Evolutionary conservation across 2,329 filamentous ascomycete genomes (phyloP), one percentile per base, ranked within the genome.

Genomic region (Colletotrichum endophyticum): DNA sequence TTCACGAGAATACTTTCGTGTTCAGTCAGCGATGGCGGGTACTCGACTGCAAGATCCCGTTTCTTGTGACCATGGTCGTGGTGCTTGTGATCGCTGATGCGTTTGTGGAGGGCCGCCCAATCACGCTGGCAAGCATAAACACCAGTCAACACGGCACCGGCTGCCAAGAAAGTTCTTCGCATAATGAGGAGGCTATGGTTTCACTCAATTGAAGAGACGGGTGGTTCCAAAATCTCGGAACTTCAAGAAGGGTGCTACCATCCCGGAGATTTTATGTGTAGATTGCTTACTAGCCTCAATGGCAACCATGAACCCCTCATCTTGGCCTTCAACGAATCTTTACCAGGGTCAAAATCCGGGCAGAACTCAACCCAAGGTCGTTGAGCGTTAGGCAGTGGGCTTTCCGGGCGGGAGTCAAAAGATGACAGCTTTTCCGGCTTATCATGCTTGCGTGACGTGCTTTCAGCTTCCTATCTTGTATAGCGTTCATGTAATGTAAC

Each of bases 401-500:
- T 25, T 12, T 32, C 27, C 49, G 27, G 27, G 16, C 27, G 9
- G 22, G 56, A 12, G 5, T n/a, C 19, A 34, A 13, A 32, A 15
- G 4, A 34, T 19, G n/a, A 27, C 16, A 12, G 13, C 49, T 36
- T 25, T 63, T 30, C 39, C 27, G 36, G 22, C 34, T 53, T 27
- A 75, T 62, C 61, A 56, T n/a, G 19, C 56, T 53, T 62, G 39
- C 61, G 30, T 72, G 68, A 62, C 39, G 62, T 36, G 19, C 25
- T 57, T 5, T 1, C 28, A 73, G 12, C 62, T 75, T 75, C 73
- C 63, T 73, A 68, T 69, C 44, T 6, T 30, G 73, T 44, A 44
- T 64, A 66, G 73, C 44, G 64, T 36, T 27, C 44, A 61, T 73
- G 39, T 70, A 22, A 73, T 73, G 64, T 44, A 69, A 73, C 73